A percentile compares a stretch with the other conserved stretches of the same genome.
Conservation (phyloP, 805 yeast species). For the Kodamaea lidongshanica region DNA sequence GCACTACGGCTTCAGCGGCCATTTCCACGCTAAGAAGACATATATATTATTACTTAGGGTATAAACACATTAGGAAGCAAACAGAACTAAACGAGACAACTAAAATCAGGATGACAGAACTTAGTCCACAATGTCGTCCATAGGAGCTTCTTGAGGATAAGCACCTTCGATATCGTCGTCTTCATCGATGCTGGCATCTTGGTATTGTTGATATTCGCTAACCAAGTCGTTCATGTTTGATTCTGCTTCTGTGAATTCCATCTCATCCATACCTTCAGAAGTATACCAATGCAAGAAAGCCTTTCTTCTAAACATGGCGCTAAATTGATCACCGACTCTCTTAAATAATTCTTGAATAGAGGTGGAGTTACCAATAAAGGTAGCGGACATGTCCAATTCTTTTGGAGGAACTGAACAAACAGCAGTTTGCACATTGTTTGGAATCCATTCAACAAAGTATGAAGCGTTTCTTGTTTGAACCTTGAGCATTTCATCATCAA, state of each 20-base stretch:
- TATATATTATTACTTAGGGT: conserved; percentile 8
- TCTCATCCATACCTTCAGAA: conserved; percentile 92
- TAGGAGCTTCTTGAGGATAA: conserved; percentile 58
- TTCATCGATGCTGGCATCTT: conserved; percentile 71
- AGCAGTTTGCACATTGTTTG: conserved; percentile 90
- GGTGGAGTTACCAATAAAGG: conserved; percentile 89
- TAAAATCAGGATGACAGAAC: conserved; percentile 3
- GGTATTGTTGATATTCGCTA: conserved; percentile 86
- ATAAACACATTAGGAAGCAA: conserved; percentile 8
- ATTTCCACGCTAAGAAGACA: too few species aligned
- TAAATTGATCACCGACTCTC: conserved; percentile 84
- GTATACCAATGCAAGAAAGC: conserved; percentile 97
- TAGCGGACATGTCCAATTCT: conserved; percentile 82
- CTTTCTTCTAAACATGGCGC: conserved; percentile 87
- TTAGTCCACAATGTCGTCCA: conserved; percentile 46
- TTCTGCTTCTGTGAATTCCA: conserved; percentile 92
- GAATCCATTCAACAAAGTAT: conserved; percentile 93
- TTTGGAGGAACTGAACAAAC: conserved; percentile 87
- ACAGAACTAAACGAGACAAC: conserved; percentile 6
- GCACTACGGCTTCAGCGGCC: too few species aligned
- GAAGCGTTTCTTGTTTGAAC: conserved; percentile 77
- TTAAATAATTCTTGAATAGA: conserved; percentile 86
- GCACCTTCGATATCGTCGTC: conserved; percentile 59
- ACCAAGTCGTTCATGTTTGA: conserved; percentile 85
- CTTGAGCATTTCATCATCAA: conserved; percentile 86